A percentile compares a stretch with the other conserved stretches of the same genome.
Evolutionary conservation across 257 asterid genomes (phyloP).

Genomic region (Solanum ossicruentum): DNA sequence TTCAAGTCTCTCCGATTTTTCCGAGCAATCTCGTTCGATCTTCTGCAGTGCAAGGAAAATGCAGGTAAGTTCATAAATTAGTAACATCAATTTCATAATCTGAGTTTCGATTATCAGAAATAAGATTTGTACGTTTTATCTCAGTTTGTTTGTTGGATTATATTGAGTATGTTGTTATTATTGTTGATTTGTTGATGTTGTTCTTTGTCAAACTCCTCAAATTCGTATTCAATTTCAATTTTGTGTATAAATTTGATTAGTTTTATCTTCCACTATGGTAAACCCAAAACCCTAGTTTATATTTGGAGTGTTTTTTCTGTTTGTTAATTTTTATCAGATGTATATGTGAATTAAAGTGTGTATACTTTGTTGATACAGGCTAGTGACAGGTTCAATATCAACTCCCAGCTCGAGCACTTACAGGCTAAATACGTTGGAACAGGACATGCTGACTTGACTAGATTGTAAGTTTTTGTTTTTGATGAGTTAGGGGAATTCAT

Average conservation of each 20-base stretch:
- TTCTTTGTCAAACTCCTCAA: background rate
- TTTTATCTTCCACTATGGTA: background rate
- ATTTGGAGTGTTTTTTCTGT: background rate
- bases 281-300: background rate
- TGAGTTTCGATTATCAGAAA: background rate
- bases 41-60: background rate
- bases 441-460: slow-evolving; percentile 90
- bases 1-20: background rate
- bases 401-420: slow-evolving; percentile 92
- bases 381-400: slow-evolving; percentile 90
- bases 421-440: slow-evolving; percentile 99
- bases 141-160: too few relatives aligned
- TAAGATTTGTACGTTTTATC: background rate
- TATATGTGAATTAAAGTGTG: background rate
- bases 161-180: too few relatives aligned
- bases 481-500: background rate
- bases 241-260: background rate
- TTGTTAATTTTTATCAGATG: background rate
- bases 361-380: slow-evolving; percentile 39
- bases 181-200: background rate
- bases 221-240: background rate
- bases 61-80: background rate
- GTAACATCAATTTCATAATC: background rate
- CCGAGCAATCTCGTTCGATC: too few relatives aligned
- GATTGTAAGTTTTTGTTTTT: slow-evolving; percentile 46